These are phyloP conservation scores for Besnoitia besnoiti DNA, from an alignment of 169 alveolate genomes.

Conservation along the genomic window DNA sequence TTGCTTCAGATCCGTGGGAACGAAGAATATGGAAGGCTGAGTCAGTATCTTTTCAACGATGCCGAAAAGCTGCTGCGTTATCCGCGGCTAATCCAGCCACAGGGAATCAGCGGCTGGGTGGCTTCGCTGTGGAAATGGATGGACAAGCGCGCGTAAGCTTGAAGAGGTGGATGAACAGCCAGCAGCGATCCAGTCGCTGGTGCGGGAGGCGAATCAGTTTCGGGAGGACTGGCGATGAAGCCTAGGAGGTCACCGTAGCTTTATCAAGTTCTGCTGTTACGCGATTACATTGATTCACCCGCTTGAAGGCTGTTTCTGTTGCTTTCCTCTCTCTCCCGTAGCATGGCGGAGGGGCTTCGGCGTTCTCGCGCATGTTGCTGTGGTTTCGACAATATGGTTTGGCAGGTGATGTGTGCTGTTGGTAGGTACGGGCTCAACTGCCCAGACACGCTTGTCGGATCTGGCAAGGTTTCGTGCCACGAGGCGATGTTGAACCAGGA, in stretches of 20 bases:
- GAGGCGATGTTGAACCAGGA: conserved; percentile 9
- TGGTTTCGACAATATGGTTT: not conserved
- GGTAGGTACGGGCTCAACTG: not conserved
- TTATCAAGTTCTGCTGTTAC: too few relatives aligned
- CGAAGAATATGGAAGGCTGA: not conserved
- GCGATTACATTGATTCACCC: too few relatives aligned
- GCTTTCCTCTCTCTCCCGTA: too few relatives aligned
- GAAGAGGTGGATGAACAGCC: too few relatives aligned
- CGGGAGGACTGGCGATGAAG: too few relatives aligned
- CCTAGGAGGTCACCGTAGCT: too few relatives aligned
- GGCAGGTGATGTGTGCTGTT: not conserved
- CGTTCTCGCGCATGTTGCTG: not conserved
- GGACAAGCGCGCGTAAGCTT: conserved; percentile 10
- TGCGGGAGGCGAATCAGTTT: too few relatives aligned
- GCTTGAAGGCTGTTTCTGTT: too few relatives aligned
- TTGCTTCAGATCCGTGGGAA: conserved; percentile 21
- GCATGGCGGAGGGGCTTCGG: too few relatives aligned
- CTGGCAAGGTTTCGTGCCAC: conserved; percentile 4
- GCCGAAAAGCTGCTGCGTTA: not conserved
- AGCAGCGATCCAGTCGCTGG: too few relatives aligned
- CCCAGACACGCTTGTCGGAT: not conserved
- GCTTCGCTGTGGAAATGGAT: conserved; percentile 51
- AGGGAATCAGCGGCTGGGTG: conserved; percentile 27
- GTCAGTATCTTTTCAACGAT: not conserved
- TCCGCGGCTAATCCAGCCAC: conserved; percentile 25